phyloP scores from a whole-genome alignment of 129 eudicot species.

The Logfia minima region DNA sequence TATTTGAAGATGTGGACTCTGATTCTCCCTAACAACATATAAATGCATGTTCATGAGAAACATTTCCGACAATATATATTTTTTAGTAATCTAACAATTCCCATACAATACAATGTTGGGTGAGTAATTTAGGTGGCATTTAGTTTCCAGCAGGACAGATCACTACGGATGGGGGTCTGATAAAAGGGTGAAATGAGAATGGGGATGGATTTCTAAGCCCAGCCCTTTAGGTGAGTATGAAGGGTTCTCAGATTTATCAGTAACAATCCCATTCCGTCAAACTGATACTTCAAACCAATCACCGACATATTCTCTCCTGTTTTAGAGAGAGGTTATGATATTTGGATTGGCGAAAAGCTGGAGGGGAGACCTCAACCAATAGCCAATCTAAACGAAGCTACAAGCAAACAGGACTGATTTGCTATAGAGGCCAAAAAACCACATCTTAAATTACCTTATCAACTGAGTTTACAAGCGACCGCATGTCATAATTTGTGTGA shows the following conservation, averaged over 20 bases:
- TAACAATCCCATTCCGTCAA: neutral
- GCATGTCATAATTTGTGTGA: conserved; percentile 84
- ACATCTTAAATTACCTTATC: conserved; percentile 54
- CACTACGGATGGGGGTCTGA: neutral
- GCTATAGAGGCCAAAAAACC: neutral
- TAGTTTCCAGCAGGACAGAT: neutral
- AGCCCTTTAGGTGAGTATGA: neutral
- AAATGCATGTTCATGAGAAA: conserved; percentile 8
- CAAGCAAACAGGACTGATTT: conserved; percentile 12
- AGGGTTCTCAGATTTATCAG: neutral
- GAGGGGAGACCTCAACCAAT: neutral
- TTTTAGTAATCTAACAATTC: neutral
- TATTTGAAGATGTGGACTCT: conserved; percentile 43
- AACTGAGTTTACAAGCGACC: conserved; percentile 57
- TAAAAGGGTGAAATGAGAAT: neutral
- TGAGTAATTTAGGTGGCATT: neutral
- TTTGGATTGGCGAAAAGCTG: neutral
- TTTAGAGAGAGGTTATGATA: neutral
- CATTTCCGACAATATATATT: no score
- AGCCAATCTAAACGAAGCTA: neutral
- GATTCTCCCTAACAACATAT: conserved; percentile 49
- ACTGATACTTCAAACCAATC: neutral
- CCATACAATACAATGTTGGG: conserved; percentile 2
- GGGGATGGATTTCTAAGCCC: neutral
- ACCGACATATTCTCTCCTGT: neutral